Evolutionary conservation across 108 stramenopile species (phyloP).

Genomic region (Poteriospumella lacustris): DNA sequence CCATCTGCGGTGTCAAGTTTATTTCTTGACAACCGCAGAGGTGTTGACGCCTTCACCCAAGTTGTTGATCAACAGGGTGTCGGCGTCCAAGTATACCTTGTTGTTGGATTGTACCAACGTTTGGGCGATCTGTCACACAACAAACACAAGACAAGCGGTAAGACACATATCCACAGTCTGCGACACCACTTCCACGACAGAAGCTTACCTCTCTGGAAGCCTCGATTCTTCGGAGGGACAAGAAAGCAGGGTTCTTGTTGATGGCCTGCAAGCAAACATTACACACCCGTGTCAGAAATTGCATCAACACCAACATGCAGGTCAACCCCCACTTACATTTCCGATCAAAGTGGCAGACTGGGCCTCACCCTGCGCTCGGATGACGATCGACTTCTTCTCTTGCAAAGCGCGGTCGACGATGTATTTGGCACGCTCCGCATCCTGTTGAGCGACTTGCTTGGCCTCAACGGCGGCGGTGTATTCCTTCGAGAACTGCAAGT

Average conservation of each 20-base stretch:
- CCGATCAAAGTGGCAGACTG: conserved; percentile 95
- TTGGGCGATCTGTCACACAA: conserved; percentile 66
- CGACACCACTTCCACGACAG: background rate
- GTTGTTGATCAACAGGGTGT: conserved; percentile 84
- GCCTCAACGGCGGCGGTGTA: conserved; percentile 98
- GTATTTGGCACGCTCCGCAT: conserved; percentile 96
- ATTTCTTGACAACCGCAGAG: too few relatives aligned
- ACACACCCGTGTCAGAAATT: too few relatives aligned
- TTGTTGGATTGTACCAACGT: conserved; percentile 79
- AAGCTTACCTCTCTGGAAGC: conserved; percentile 74
- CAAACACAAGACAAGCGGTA: background rate
- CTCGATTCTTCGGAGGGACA: conserved; percentile 96
- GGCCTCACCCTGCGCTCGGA: conserved; percentile 97
- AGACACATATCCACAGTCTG: background rate
- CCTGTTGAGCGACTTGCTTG: conserved; percentile 99
- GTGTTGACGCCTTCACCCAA: background rate
- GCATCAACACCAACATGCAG: too few relatives aligned
- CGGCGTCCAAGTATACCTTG: conserved; percentile 93
- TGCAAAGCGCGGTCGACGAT: conserved; percentile 91
- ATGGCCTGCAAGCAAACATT: conserved; percentile 60
- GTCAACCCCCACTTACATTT: conserved; percentile 39
- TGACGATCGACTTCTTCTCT: conserved; percentile 96
- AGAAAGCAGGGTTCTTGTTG: conserved; percentile 97
- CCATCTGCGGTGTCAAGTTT: too few relatives aligned
- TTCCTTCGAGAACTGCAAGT: conserved; percentile 93